phyloP scores from a whole-genome alignment of 495 filamentous ascomycete genomes.

The Hypoxylon crocopeplum region DNA sequence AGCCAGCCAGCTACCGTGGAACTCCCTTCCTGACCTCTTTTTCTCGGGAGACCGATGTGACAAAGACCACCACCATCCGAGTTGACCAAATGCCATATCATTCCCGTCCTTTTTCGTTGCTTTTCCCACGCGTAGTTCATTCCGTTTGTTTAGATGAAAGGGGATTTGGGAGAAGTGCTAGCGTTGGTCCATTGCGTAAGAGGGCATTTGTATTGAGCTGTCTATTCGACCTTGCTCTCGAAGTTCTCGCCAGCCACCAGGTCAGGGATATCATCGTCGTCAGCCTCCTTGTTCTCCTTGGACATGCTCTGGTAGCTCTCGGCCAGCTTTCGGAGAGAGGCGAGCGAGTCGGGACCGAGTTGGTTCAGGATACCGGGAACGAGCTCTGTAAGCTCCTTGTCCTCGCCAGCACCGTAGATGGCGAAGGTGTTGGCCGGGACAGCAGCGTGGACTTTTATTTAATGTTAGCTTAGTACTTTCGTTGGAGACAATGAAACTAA shows the following conservation, averaged over 20 bases:
- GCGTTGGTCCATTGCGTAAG: conserved; percentile 21
- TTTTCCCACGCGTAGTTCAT: conserved; percentile 3
- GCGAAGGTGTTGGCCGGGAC: conserved; percentile 97
- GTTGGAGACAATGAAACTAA: too few species aligned
- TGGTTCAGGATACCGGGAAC: conserved; percentile 99
- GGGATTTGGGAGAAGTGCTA: background rate
- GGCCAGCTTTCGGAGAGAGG: conserved; percentile 94
- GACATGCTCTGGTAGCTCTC: conserved; percentile 99
- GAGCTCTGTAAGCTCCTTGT: conserved; percentile 99
- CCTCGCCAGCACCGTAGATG: conserved; percentile 97
- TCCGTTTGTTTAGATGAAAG: conserved; percentile 20
- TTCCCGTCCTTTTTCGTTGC: conserved; percentile 15
- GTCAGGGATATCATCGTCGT: conserved; percentile 92
- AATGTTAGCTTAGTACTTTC: too few species aligned
- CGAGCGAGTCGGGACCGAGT: conserved; percentile 96
- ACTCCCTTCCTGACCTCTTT: conserved; percentile 24
- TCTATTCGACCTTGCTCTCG: conserved; percentile 92
- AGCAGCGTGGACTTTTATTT: conserved; percentile 86
- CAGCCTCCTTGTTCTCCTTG: conserved; percentile 86
- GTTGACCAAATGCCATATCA: conserved; percentile 34
- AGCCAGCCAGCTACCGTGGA: conserved; percentile 24
- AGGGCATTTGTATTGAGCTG: conserved; percentile 3
- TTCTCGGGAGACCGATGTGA: conserved; percentile 12
- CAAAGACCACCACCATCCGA: conserved; percentile 22
- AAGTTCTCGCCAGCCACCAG: conserved; percentile 96